phyloP scores from a whole-genome alignment of 2,329 filamentous ascomycete genomes.

The Pseudogymnoascus sp. region DNA sequence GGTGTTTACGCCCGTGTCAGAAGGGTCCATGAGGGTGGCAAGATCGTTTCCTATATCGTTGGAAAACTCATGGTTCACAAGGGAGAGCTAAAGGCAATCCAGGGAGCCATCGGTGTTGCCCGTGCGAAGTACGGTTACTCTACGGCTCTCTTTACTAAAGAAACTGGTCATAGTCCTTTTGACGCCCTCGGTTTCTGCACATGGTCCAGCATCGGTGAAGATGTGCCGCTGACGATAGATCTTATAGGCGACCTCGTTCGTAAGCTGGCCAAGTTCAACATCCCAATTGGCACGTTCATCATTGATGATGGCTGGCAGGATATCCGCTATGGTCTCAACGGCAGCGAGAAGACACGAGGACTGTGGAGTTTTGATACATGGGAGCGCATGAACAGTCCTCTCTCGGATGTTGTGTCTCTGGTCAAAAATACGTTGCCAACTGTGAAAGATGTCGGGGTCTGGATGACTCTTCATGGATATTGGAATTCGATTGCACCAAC shows the following conservation, averaged over 20 bases:
- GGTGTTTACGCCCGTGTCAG: conserved; percentile 9
- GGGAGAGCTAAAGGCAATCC: conserved; percentile 7
- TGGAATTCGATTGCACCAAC: conserved; percentile 10
- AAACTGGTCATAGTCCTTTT: conserved; percentile 6
- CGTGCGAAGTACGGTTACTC: conserved; percentile 5
- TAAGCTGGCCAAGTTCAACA: not conserved
- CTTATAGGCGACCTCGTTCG: conserved; percentile 3
- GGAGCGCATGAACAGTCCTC: conserved; percentile 9
- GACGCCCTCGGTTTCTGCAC: conserved; percentile 11
- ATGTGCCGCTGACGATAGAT: conserved; percentile 8
- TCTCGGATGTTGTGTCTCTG: conserved; percentile 9
- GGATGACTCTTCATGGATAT: conserved; percentile 12
- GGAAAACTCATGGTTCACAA: conserved; percentile 8
- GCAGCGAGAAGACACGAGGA: not conserved
- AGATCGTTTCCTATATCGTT: not conserved
- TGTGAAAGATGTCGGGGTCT: conserved; percentile 11
- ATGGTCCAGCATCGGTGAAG: conserved; percentile 10
- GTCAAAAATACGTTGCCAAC: conserved; percentile 12
- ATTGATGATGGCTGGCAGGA: conserved; percentile 14
- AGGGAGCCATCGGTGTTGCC: conserved; percentile 6
- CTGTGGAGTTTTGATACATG: conserved; percentile 11
- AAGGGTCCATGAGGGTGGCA: conserved; percentile 2
- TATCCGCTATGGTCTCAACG: conserved; percentile 3
- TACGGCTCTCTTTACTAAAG: not conserved
- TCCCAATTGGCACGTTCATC: conserved; percentile 12